Percentiles rank a stretch among this genome's conserved stretches.
Conservation (phyloP, 208 protist species). For the Plasmodiophora brassicae region DNA sequence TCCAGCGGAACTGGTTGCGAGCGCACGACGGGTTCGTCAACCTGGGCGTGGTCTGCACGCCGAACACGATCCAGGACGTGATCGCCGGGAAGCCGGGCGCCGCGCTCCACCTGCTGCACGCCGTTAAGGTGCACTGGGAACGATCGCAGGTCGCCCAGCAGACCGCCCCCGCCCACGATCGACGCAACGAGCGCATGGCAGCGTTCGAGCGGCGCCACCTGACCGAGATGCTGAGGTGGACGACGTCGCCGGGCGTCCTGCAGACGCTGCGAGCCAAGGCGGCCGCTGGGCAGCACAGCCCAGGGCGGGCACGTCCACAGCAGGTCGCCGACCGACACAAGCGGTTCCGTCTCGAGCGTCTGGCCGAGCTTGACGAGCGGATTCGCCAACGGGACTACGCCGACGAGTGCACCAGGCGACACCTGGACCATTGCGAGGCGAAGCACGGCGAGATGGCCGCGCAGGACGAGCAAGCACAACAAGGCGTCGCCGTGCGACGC, state of each 20-base stretch:
- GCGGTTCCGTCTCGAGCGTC: neutral
- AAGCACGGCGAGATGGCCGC: too few species aligned
- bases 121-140: neutral
- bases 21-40: neutral
- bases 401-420: neutral
- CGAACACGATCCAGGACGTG: neutral
- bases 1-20: neutral
- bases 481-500: too few species aligned
- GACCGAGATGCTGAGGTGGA: too few species aligned
- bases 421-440: neutral
- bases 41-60: neutral
- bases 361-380: conserved; percentile 6
- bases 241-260: too few species aligned
- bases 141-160: neutral
- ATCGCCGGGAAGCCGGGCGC: neutral
- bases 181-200: too few species aligned
- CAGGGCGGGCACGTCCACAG: too few species aligned
- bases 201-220: too few species aligned
- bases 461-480: too few species aligned
- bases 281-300: too few species aligned
- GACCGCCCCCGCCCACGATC: too few species aligned
- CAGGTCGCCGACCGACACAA: neutral
- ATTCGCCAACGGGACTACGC: conserved; percentile 20
- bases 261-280: too few species aligned
- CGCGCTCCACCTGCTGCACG: neutral